phyloP scores from a whole-genome alignment of 2,329 filamentous ascomycete genomes.

The Cercospora sojina region DNA sequence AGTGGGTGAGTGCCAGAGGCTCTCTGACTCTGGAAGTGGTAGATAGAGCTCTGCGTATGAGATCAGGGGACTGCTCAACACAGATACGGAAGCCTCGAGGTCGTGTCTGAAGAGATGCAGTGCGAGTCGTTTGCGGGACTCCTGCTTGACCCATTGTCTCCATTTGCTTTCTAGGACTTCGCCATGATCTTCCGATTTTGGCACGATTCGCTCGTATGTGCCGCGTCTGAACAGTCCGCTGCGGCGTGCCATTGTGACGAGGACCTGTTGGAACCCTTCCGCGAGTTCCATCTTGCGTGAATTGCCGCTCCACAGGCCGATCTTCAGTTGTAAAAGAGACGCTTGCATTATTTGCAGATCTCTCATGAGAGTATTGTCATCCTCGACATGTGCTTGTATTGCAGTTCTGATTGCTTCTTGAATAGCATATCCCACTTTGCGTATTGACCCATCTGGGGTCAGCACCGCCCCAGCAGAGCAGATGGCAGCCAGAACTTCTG shows the following conservation, averaged over 20 bases:
- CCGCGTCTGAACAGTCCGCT: constrained; percentile 58
- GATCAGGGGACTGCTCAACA: constrained; percentile 63
- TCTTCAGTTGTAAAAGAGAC: constrained; percentile 51
- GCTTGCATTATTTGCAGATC: constrained; percentile 55
- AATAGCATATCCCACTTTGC: constrained; percentile 59
- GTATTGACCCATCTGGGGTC: constrained; percentile 57
- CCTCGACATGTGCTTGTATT: constrained; percentile 46
- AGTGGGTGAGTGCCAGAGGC: constrained; percentile 65
- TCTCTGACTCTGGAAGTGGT: constrained; percentile 61
- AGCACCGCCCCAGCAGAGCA: constrained; percentile 61
- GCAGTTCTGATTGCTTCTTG: constrained; percentile 50
- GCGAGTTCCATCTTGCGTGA: constrained; percentile 60
- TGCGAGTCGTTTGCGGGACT: constrained; percentile 67
- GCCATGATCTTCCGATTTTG: constrained; percentile 56
- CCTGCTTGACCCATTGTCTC: constrained; percentile 62
- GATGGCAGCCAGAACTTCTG: constrained; percentile 61
- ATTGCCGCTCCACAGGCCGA: constrained; percentile 60
- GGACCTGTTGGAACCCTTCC: constrained; percentile 56
- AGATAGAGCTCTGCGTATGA: constrained; percentile 68
- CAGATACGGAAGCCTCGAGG: constrained; percentile 65
- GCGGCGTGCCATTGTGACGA: constrained; percentile 55
- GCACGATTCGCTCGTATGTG: constrained; percentile 46
- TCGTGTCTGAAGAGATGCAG: constrained; percentile 66
- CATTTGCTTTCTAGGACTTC: constrained; percentile 63
- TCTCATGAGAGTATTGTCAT: constrained; percentile 52